Conservation (phyloP, 371 early-diverging fungal species). For the Enterospora canceri region DNA sequence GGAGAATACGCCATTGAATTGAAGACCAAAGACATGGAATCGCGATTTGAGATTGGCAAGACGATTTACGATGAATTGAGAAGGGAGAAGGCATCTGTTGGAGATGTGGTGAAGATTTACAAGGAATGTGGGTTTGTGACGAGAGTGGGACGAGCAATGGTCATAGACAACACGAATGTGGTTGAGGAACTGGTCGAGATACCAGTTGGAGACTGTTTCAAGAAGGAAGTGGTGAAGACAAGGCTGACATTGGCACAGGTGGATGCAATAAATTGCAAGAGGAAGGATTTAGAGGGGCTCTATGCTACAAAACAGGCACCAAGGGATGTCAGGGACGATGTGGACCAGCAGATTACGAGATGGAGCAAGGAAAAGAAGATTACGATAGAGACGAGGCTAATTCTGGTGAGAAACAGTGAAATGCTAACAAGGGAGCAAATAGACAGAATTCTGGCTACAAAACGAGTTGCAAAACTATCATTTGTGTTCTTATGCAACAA, state of each 20-base stretch:
- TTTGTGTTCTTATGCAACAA: too few relatives aligned
- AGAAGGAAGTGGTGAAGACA: conserved; percentile 78
- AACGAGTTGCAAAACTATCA: too few relatives aligned
- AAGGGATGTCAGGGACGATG: conserved; percentile 83
- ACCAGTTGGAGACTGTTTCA: conserved; percentile 94
- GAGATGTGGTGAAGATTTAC: conserved; percentile 89
- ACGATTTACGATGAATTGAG: conserved; percentile 88
- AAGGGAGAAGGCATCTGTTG: conserved; percentile 84
- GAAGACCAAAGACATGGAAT: conserved; percentile 98
- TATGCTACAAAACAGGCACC: conserved; percentile 59
- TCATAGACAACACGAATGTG: conserved; percentile 61
- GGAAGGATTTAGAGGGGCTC: conserved; percentile 70
- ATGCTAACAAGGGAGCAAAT: conserved; percentile 60
- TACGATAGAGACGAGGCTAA: conserved; percentile 82
- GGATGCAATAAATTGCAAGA: conserved; percentile 70
- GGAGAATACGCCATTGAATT: conserved; percentile 80
- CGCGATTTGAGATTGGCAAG: conserved; percentile 86
- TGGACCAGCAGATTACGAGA: conserved; percentile 83
- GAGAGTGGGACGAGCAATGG: conserved; percentile 80
- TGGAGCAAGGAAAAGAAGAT: conserved; percentile 97
- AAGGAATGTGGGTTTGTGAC: conserved; percentile 90
- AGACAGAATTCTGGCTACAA: background rate
- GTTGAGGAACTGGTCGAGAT: conserved; percentile 68
- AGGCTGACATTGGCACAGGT: conserved; percentile 92
- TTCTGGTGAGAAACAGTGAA: conserved; percentile 95